These are phyloP conservation scores for Cordyceps militaris DNA, from an alignment of 2,329 filamentous ascomycete genomes.

Conservation along the genomic window DNA sequence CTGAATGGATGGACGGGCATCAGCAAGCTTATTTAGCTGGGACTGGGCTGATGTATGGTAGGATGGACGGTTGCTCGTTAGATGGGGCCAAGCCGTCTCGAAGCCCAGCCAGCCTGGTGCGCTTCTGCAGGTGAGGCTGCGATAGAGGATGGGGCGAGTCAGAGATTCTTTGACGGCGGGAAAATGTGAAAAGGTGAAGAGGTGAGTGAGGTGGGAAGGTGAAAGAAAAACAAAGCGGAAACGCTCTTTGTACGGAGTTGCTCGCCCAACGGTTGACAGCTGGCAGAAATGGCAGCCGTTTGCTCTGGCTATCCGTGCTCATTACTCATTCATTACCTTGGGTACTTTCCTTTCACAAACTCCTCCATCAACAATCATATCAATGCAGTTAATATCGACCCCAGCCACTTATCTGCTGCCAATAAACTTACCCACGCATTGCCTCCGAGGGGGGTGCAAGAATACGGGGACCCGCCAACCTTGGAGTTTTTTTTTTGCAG, in stretches of 20 bases:
- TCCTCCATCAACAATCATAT: neutral
- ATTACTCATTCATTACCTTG: neutral
- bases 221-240: too few species aligned
- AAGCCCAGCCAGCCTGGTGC: neutral
- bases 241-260: too few species aligned
- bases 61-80: slow-evolving; percentile 11
- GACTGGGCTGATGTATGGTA: slow-evolving; percentile 3
- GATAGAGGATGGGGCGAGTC: slow-evolving; percentile 1
- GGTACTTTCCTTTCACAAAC: neutral
- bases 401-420: neutral
- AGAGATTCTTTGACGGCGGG: neutral
- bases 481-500: neutral
- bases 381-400: slow-evolving; percentile 4
- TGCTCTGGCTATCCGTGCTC: too few species aligned
- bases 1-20: slow-evolving; percentile 5
- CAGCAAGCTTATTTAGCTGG: neutral
- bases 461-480: slow-evolving; percentile 4
- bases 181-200: too few species aligned
- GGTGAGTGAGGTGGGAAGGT: too few species aligned
- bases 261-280: too few species aligned
- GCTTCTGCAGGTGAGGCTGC: slow-evolving; percentile 10
- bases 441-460: neutral
- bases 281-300: too few species aligned
- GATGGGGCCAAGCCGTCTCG: slow-evolving; percentile 7
- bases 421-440: neutral